Evolutionary conservation across 805 yeast genomes (phyloP), one percentile per base, ranked within the genome.

Genomic region (Metschnikowia sp.): DNA sequence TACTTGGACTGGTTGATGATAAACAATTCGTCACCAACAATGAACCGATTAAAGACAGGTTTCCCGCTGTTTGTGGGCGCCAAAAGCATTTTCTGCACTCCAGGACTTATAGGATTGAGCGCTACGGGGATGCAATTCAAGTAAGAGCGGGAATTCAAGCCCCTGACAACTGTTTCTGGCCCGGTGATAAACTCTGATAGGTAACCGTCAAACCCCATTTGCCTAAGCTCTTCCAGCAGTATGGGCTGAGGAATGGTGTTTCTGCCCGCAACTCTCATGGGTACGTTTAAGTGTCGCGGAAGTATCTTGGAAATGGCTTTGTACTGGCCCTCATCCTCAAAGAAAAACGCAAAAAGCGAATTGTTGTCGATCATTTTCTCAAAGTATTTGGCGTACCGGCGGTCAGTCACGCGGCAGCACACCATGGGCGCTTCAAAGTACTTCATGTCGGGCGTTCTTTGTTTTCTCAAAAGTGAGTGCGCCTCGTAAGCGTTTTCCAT

Each of bases 191-290:
- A 80, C 56, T 94, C 97, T 2, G 77, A 64, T 26, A 90, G 55
- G 58, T 80, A 88, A 1, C 96, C 94, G 46, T 87, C 96, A 63
- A 94, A 90, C 0, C 96, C 96, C 19, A 70, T 63, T 0, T 47
- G 32, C 29, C 52, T 57, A 2, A 89, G 55, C 40, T 74, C 60
- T 8, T 69, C 70, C 2, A 48, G 38, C 2, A 62, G 49, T 36
- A 60, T 50, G 2, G 57, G 55, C 7, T 54, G 61, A 12, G 32
- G 50, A n/a, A 48, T 42, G 42, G 47, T 11, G 11, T 8, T 13
- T 39, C 47, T 31, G 48, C 62, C 48, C 50, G 58, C 54, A 1
- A 81, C 77, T 74, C 89, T 80, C 43, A 84, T 72, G 10, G 88
- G 78, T 6, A 82, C 80, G 48, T 78, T 77, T 44, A 68, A 66